Evolutionary conservation across 371 early-diverging fungal species (phyloP), one percentile per base, ranked within the genome.

Genomic region (Smittium culicis): DNA sequence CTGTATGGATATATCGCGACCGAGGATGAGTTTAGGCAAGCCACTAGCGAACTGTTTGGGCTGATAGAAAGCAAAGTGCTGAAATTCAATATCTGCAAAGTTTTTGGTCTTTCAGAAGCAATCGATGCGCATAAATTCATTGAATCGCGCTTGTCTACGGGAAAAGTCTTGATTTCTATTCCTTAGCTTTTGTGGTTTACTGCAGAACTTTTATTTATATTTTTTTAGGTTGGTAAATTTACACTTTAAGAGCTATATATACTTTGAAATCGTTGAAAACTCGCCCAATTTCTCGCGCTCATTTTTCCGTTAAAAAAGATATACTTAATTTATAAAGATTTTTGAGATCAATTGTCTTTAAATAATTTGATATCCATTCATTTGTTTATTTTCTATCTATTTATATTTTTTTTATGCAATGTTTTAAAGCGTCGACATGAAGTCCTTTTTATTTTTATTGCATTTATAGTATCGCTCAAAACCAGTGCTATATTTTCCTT

Each of bases 121-220:
- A 79, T 77, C 2, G 79, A 86, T 56, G 93, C 94, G 0, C 96
- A 96, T 61, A 71, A 72, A 1, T 93, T 93, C 73, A 75, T 95
- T 34, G 87, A 90, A 71, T 76, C 82, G 24, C 78, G 90, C 72
- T 84, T 81, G 71, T 86, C 89, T 1, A 83, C 84, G 1, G 92
- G 92, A 66, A 91, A 91, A 68, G 79, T 76, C 35, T 34, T 77
- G 11, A 11, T 45, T 11, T 45, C 45, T 11, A 45, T 45, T 20
- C 45, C 45, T 11, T 20, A 45, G 20, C 20, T 11, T 45, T 45
- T 45, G 5, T 20, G 20, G 45, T 45, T 45, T 45, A 45, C 5
- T 11, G 45, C 45, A 45, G 20, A 11, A 45, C 45, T 5, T 45
- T 45, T 11, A 45, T 45, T 45, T 11, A 5, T 20, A 45, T 11